Evolutionary conservation across 1,139 yeast species (phyloP), one percentile per base, ranked within the genome.

Genomic region (Candida anutae): DNA sequence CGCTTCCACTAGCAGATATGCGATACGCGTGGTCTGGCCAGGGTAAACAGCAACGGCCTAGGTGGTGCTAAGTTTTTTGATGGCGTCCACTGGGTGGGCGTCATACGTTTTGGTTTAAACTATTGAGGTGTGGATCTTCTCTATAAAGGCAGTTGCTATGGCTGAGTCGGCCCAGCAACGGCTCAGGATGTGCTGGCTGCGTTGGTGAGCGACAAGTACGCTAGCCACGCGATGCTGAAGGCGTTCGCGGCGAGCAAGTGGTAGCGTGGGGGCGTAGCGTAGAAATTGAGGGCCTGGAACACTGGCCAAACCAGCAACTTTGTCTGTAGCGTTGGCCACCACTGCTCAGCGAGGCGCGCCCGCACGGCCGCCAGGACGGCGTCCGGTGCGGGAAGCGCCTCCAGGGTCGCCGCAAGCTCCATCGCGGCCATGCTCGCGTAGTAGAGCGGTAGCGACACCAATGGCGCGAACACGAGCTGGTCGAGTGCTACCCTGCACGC

Each of bases 261-360:
- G 42, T 71, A 72, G 24, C 74, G 74, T 3, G 77, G 71, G 0
- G 95, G 95, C 4, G 83, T 69, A 10, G 80, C 43, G 25, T 72
- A 65, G 45, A 88, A 83, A 51, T 88, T 88, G 33, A 75, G 43
- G 28, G 71, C 37, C 53, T 87, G 96, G 43, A 87, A 77, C 0
- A 72, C 58, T 0, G 95, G 96, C 96, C 96, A 87, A 6, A 87
- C 80, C 26, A 64, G 40, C 94, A 95, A 87, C 48, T 84, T 85
- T 18, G 80, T 69, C 18, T 58, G 37, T 24, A 84, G 53, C 0
- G 94, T 82, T 5, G 58, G 53, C 72, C 71, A 63, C 72, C 77
- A 77, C 32, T 71, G 69, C 11, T 58, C 51, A 2, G 51, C 24
- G 16, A 78, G 47, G 36, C 73, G 75, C 4, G 39, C 27, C 24